Evolutionary conservation across 495 filamentous ascomycete species (phyloP), one percentile per base, ranked within the genome.

Genomic region (Hypoxylon fragiforme): DNA sequence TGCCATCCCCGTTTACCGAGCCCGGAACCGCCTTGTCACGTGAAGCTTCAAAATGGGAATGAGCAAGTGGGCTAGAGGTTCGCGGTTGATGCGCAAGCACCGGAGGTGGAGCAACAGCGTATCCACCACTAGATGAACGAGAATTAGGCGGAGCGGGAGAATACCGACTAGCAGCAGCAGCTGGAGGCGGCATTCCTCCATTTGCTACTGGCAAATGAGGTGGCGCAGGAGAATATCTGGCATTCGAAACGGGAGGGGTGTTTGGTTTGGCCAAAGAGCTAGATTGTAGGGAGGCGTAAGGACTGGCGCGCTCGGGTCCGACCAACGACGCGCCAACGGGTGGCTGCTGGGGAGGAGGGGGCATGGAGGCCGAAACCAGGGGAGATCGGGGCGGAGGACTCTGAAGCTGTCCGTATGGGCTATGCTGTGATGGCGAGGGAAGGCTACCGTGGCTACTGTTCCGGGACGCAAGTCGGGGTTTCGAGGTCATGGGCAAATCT

Each of bases 21-120:
- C 37, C 61, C 38, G 65, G 62, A 5, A 71, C 66, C 2, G 70
- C 20, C 50, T 60, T 67, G 52, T 79, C 77, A 42, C 74, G 70
- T 18, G 70, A 74, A 13, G 76, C 68, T 63, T 80, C 73, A 32
- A 79, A 81, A 60, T 91, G 84, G 20, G 89, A 81, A 58, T 91
- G 84, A 14, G 89, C 91, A 21, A 95, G 75, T 8, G 89, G 91
- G 63, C 90, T 95, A 14, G 88, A 94, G 14, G 89, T 94, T 44
- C 90, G 83, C 7, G 90, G 90, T 49, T 89, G 89, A 69, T 91
- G 90, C 9, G 86, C 79, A 60, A 90, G 72, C 3, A 77, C 54
- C 3, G 81, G 76, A 20, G 80, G 71, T 40, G 70, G 69, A 56
- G 62, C 50, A 15, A 68, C 69, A 14, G 68, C 63, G 63, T 81